Evolutionary conservation across 441 rosid genomes (phyloP).

Genomic region (Euphorbia celastroides): DNA sequence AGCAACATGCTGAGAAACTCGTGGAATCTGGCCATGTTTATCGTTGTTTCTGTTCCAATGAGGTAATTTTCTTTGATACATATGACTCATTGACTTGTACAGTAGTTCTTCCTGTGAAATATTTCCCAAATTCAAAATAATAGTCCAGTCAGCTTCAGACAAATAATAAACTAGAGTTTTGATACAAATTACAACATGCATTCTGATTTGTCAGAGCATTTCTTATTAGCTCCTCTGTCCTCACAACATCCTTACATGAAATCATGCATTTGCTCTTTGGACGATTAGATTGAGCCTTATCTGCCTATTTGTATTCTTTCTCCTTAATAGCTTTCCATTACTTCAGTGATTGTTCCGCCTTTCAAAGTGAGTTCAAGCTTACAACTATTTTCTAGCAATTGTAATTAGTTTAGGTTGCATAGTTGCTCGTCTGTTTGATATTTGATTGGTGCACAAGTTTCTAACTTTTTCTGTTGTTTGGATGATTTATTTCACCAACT

Average conservation of each 20-base stretch:
- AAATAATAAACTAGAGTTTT: neutral
- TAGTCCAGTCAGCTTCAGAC: neutral
- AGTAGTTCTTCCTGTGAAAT: neutral
- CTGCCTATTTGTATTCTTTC: no score
- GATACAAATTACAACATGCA: neutral
- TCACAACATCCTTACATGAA: neutral
- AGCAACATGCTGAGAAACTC: constrained; percentile 69
- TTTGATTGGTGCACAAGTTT: neutral
- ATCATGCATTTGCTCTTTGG: no score
- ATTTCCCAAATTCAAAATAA: neutral
- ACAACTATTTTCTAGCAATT: neutral
- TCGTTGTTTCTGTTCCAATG: constrained; percentile 80
- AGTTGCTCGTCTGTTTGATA: neutral
- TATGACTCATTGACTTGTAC: neutral
- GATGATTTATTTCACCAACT: constrained; percentile 3
- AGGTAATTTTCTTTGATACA: constrained; percentile 35
- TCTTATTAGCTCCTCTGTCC: neutral
- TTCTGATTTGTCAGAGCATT: neutral
- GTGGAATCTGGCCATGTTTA: constrained; percentile 86
- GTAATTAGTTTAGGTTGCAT: neutral
- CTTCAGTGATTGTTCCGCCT: no score
- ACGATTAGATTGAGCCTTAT: no score
- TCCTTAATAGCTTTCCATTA: no score
- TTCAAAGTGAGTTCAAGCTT: neutral
- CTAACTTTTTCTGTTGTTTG: no score